Evolutionary conservation across 1,284 basidiomycete genomes (phyloP), one percentile per base, ranked within the genome.

Genomic region (Xerocomus nothofagi): DNA sequence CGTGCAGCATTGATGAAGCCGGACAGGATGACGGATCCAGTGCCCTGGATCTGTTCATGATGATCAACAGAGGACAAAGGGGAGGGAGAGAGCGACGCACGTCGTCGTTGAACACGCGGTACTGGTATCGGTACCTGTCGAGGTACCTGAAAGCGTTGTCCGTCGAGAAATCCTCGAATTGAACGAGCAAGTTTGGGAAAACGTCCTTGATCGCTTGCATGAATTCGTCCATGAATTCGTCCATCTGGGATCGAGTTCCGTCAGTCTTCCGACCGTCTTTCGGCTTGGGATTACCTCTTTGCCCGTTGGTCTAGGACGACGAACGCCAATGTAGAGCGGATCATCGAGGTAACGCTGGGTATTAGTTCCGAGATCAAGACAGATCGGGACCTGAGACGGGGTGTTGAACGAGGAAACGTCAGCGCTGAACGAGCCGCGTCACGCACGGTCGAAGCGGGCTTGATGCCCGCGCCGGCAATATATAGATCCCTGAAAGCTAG

Each of bases 101-200:
- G 68, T 91, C 89, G 60, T 92, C 90, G 63, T 93, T 93, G 74
- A 91, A 91, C 59, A 84, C 82, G 42, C 78, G 73, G 67, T 87
- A 82, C 46, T 74, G 71, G 37, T 75, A 58, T 49, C 82, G 78
- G 69, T 85, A 88, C 57, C 75, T 71, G 33, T 80, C 77, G 24
- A 91, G 77, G 68, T 88, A 88, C 48, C 77, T 73, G 71, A 91
- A 91, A 0, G 88, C 88, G 39, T 86, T 84, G 61, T 88, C 84
- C 0, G 85, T 87, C 44, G 85, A 86, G 59, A 87, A 88, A 62
- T 88, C 86, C 60, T 93, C 90, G 60, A 91, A 93, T 59, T 93
- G 90, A 24, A 92, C 79, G 56, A 91, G 77, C 48, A 87, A 74
- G 51, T 83, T 74, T 11, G 91, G 91, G 69, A 88, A 88, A 41